These are phyloP conservation scores for Rhazya stricta DNA, from an alignment of 257 asterid species.

Conservation along the genomic window DNA sequence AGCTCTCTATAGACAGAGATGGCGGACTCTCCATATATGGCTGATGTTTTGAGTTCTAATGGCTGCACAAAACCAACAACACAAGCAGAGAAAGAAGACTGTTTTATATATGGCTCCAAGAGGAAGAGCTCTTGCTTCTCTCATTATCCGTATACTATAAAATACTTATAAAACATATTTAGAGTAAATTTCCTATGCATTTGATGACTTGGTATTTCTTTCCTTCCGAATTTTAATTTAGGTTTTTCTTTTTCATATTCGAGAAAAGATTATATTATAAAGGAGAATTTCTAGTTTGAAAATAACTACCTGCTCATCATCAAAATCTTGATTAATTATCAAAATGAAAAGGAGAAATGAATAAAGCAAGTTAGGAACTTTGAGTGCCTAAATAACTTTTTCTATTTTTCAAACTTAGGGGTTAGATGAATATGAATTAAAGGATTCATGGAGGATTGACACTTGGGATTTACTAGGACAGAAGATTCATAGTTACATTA, in stretches of 20 bases:
- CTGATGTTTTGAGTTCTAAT: not conserved
- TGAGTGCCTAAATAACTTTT: not conserved
- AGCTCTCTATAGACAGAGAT: conserved; percentile 63
- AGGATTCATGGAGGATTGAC: not conserved
- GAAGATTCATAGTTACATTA: not conserved
- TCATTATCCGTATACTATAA: not conserved
- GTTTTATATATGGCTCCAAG: conserved; percentile 9
- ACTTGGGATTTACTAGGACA: not conserved
- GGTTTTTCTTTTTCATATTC: too few relatives aligned
- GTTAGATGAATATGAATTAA: not conserved
- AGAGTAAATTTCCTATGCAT: not conserved
- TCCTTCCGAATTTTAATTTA: not conserved
- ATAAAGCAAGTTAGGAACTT: not conserved
- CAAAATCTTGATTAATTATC: too few relatives aligned
- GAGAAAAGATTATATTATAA: too few relatives aligned
- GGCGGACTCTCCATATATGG: conserved; percentile 52
- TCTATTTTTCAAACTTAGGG: not conserved
- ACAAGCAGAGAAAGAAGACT: not conserved
- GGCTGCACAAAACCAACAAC: not conserved
- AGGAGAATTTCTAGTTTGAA: too few relatives aligned
- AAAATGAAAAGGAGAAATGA: not conserved
- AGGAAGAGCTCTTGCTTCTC: not conserved
- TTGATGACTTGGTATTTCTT: not conserved
- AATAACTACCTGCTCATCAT: too few relatives aligned
- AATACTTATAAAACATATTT: not conserved